Conservation (phyloP, 768 basidiomycete genomes). For the Amanita subjunquillea region DNA sequence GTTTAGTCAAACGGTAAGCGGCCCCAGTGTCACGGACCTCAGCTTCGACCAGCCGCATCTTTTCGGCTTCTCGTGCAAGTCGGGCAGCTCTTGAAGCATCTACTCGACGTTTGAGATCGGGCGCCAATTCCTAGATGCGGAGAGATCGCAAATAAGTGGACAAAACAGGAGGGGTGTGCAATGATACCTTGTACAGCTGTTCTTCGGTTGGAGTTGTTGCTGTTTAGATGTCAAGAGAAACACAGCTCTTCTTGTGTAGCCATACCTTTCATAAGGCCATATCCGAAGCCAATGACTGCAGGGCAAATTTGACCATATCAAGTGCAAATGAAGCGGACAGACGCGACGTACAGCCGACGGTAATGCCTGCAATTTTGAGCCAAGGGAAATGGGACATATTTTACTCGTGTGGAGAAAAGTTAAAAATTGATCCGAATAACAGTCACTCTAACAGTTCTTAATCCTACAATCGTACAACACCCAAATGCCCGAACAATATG, state of each 20-base stretch:
- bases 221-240: conserved; percentile 12
- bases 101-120: conserved; percentile 53
- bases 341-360: conserved; percentile 35
- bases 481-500: not conserved
- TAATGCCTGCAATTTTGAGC: conserved; percentile 37
- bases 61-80: conserved; percentile 40
- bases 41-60: conserved; percentile 38
- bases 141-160: not conserved
- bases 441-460: not conserved
- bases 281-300: conserved; percentile 46
- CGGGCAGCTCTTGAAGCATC: conserved; percentile 47
- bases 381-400: conserved; percentile 46
- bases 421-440: no score
- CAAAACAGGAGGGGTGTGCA: not conserved
- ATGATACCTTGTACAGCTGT: conserved; percentile 38
- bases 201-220: conserved; percentile 44
- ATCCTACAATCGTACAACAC: not conserved
- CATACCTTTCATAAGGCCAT: conserved; percentile 44
- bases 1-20: not conserved
- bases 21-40: conserved; percentile 29
- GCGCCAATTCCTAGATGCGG: conserved; percentile 43
- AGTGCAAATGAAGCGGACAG: not conserved
- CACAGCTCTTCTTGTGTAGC: no score
- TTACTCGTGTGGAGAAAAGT: no score
- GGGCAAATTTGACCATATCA: not conserved